Conservation (phyloP, 1,284 basidiomycete genomes). For the Apiotrichum porosum region DNA sequence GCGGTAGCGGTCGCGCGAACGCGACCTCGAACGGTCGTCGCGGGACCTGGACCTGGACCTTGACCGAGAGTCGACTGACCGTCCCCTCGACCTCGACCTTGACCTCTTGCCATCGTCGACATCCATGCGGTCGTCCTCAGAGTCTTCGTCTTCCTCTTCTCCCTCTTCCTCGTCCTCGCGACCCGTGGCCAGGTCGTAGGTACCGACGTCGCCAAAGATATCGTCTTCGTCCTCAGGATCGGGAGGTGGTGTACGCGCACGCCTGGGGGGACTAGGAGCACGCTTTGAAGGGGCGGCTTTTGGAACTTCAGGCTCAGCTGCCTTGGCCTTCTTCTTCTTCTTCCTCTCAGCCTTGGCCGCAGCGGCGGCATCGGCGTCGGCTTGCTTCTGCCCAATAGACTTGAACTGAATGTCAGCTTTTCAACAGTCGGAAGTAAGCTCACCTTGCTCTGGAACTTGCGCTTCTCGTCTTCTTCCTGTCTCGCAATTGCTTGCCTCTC, state of each 20-base stretch:
- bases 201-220: slow-evolving; percentile 80
- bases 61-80: not conserved
- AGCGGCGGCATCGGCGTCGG: slow-evolving; percentile 21
- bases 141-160: slow-evolving; percentile 25
- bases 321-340: slow-evolving; percentile 20
- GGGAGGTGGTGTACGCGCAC: slow-evolving; percentile 4
- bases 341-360: slow-evolving; percentile 24
- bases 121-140: not conserved
- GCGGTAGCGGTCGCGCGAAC: slow-evolving; percentile 4
- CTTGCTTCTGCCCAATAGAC: slow-evolving; percentile 37
- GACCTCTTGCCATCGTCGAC: slow-evolving; percentile 1
- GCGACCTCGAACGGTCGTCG: too few species aligned
- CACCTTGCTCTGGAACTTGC: slow-evolving; percentile 49
- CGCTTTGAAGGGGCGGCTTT: not conserved
- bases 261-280: not conserved
- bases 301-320: not conserved
- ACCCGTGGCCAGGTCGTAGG: slow-evolving; percentile 63
- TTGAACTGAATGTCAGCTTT: too few species aligned
- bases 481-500: slow-evolving; percentile 53
- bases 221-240: slow-evolving; percentile 50
- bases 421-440: slow-evolving; percentile 17
- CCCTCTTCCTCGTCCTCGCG: slow-evolving; percentile 29
- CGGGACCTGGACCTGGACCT: slow-evolving; percentile 7
- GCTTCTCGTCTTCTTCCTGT: slow-evolving; percentile 65
- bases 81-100: slow-evolving; percentile 1